phyloP scores from a whole-genome alignment of 1,284 basidiomycete species.

The Farysia itapuensis region DNA sequence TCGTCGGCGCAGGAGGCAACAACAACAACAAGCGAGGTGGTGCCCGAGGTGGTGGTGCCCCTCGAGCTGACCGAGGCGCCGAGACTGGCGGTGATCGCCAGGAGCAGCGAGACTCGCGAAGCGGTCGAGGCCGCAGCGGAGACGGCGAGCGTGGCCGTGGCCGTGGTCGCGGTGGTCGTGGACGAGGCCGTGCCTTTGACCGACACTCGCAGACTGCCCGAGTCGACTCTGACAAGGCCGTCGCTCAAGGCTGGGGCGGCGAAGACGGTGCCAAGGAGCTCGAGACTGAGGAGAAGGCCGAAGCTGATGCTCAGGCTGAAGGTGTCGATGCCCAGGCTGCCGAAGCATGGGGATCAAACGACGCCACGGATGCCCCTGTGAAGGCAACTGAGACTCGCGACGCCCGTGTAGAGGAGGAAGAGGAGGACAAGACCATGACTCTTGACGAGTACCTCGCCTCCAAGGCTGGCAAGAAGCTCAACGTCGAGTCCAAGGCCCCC shows the following conservation, averaged over 20 bases:
- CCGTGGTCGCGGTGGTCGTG: conserved; percentile 64
- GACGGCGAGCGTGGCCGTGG: conserved; percentile 67
- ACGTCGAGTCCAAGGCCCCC: conserved; percentile 44
- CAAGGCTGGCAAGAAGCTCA: conserved; percentile 64
- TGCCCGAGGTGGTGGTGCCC: conserved; percentile 35
- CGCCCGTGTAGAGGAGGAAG: conserved; percentile 66
- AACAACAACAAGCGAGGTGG: conserved; percentile 35
- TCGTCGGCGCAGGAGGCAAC: conserved; percentile 47
- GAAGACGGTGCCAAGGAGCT: conserved; percentile 78
- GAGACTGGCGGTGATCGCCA: conserved; percentile 27
- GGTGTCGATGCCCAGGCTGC: conserved; percentile 52
- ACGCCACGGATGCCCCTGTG: conserved; percentile 44
- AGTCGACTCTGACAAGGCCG: conserved; percentile 82
- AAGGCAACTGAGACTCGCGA: conserved; percentile 43
- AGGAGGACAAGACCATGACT: conserved; percentile 89
- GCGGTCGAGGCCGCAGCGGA: conserved; percentile 1
- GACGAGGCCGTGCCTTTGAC: conserved; percentile 74
- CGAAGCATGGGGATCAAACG: too few species aligned
- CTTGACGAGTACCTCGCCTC: conserved; percentile 76
- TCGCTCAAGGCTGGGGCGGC: conserved; percentile 87
- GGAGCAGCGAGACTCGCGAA: conserved; percentile 20
- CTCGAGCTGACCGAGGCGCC: conserved; percentile 27
- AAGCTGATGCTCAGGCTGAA: conserved; percentile 54
- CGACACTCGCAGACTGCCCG: conserved; percentile 79
- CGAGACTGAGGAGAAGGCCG: conserved; percentile 73